Evolutionary conservation across 352 stramenopile genomes (phyloP).

Genomic region (Thalassiosira mediterranea): DNA sequence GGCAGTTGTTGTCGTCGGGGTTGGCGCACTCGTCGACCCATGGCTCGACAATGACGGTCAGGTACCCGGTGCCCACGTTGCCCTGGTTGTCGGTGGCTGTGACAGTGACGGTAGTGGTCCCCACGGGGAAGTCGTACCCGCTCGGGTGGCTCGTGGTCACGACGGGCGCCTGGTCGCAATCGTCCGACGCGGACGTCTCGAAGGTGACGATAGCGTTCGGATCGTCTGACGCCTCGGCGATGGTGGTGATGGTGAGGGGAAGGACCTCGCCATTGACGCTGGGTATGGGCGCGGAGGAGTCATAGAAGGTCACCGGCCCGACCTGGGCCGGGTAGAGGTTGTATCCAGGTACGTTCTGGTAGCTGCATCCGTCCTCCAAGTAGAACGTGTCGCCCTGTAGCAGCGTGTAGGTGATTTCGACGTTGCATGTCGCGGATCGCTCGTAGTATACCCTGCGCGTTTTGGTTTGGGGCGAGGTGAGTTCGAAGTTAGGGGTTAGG

Average conservation of each 20-base stretch:
- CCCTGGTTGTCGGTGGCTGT: conserved; percentile 6
- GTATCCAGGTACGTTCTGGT: no score
- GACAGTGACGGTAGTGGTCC: conserved; percentile 5
- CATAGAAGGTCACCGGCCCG: background rate
- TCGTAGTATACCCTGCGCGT: conserved; percentile 34
- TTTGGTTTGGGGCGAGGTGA: no score
- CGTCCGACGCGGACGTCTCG: conserved; percentile 4
- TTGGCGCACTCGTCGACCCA: no score
- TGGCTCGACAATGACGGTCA: conserved; percentile 13
- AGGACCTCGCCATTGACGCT: conserved; percentile 15
- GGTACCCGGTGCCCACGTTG: background rate
- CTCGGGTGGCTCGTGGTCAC: conserved; percentile 3
- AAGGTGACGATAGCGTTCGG: background rate
- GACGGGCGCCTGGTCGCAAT: conserved; percentile 4
- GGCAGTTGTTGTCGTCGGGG: no score
- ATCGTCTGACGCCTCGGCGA: background rate
- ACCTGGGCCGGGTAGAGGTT: conserved; percentile 6
- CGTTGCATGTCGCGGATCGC: conserved; percentile 7
- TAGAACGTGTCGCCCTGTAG: conserved; percentile 6
- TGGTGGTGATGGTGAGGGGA: conserved; percentile 6
- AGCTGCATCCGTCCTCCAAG: conserved; percentile 3
- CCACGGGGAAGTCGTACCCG: conserved; percentile 3
- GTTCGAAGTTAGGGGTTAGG: no score
- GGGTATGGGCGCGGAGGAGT: background rate
- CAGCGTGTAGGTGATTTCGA: conserved; percentile 18